A percentile compares a stretch with the other conserved stretches of the same genome.
phyloP scores from a whole-genome alignment of 345 rosid genomes.

The Laguncularia racemosa region DNA sequence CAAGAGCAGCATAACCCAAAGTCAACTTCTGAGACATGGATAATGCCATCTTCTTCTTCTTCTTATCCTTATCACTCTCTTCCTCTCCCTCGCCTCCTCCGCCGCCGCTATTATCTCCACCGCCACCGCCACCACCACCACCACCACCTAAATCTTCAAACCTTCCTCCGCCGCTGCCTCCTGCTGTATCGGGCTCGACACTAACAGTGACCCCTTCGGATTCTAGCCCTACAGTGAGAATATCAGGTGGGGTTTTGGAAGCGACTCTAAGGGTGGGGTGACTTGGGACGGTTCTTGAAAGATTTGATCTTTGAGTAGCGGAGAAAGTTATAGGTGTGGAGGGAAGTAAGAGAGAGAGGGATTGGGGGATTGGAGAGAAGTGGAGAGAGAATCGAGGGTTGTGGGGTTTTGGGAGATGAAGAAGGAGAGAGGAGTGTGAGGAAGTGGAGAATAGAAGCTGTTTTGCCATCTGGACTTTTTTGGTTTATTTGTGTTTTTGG shows the following conservation, averaged over 20 bases:
- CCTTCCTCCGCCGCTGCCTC: conserved; percentile 11
- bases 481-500: not conserved
- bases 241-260: not conserved
- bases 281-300: too few relatives aligned
- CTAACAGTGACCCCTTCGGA: conserved; percentile 16
- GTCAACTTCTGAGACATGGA: conserved; percentile 62
- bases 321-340: too few relatives aligned
- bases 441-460: conserved; percentile 9
- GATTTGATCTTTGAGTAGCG: too few relatives aligned
- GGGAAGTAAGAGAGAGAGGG: too few relatives aligned
- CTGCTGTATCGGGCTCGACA: conserved; percentile 14
- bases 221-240: conserved; percentile 11
- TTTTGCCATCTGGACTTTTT: conserved; percentile 20
- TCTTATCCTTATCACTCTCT: conserved; percentile 21
- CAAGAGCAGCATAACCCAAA: conserved; percentile 53
- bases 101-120: conserved; percentile 13
- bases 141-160: conserved; percentile 6
- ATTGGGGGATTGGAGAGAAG: too few relatives aligned
- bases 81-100: conserved; percentile 23
- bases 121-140: conserved; percentile 10
- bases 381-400: too few relatives aligned
- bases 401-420: conserved; percentile 14
- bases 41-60: conserved; percentile 38
- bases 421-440: conserved; percentile 33
- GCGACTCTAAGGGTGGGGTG: not conserved